Evolutionary conservation across 2,329 filamentous ascomycete species (phyloP), one percentile per base, ranked within the genome.

Genomic region (Botrytis byssoidea): DNA sequence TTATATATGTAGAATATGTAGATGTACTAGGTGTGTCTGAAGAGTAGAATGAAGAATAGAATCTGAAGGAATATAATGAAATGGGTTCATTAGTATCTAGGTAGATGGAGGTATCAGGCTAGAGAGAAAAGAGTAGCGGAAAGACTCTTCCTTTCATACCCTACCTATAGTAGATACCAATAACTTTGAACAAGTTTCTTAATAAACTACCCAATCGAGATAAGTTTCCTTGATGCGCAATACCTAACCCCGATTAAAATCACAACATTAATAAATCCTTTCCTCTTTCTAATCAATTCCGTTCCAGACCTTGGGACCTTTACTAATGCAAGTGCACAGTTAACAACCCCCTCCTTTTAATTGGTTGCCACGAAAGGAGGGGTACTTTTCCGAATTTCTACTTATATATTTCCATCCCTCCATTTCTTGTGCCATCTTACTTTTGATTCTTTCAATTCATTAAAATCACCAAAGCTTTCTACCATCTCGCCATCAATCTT

Each of bases 261-360:
- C 25, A 4, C 0, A 6, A n/a, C 48, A 51, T 10, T n/a, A 14
- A 10, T n/a, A 14, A 10, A 40, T 61, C 68, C 20, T 37, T 46
- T n/a, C 44, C 25, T 25, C 37, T 55, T 71, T 25, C 20, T 51
- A 65, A 57, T 40, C 48, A 61, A 60, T 25, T 20, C 66, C 25
- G 44, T 65, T 73, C 73, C 55, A 74, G 73, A 74, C 71, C 40
- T 51, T n/a, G 32, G 25, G 22, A 48, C 8, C 46, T 67, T 74
- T 51, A 75, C 72, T 74, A 72, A 72, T 74, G 51, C 59, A 65
- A 10, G 57, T 57, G 65, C 71, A 55, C 59, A 65, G 22, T 72
- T 67, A 35, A n/a, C 51, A 74, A 74, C 71, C 25, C 29, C 8
- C 29, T 29, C 22, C 10, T 35, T 68, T n/a, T 73, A 4, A 73